Base-by-base conservation (phyloP, 2,329 filamentous ascomycete genomes). In the Ramichloridium luteum region DNA sequence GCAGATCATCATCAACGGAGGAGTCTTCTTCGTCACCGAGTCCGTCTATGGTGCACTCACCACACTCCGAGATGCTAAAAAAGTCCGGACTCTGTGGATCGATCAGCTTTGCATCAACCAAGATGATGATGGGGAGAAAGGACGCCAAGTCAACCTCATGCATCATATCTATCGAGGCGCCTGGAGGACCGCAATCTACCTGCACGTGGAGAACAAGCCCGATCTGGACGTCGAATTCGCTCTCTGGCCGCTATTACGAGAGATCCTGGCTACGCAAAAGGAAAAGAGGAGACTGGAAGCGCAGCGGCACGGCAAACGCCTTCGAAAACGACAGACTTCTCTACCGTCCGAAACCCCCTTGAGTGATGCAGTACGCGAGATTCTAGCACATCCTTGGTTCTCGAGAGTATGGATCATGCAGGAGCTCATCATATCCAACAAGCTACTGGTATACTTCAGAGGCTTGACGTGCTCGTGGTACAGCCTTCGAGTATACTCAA, bases 101-200 rank as follows among this genome's bases (percentile, higher is more conserved):
- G 47, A 50, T 34, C 46, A 49, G 18, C 39, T 49, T 25, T 49
- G 51, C 26, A 57, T 59, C 28, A 53, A 58, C 18, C 54, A 57
- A 33, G 30, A 38, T 1, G 47, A 56, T 35, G 28, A 41, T 13
- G 27, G 31, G 4, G 54, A 59, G 26, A 48, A 49, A 14, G 43
- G 37, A 4, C 38, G 48, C 13, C 54, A 57, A 36, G 50, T 59
- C 4, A 44, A 41, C 3, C 48, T 57, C 16, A 58, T 58, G 53
- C 45, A 50, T 6, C 31, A 50, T 4, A 53, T 58, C 20, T 57
- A 51, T 43, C 39, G 34, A n/a, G 31, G 38, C 18, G 39, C 47
- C 11, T 37, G 39, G 18, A 37, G 45, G 29, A 40, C 48, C 16
- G 39, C 44, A 4, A 37, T 44, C 13, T 53, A 46, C 44, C 41